Base-by-base conservation (phyloP, 2,329 filamentous ascomycete genomes). In the Fusarium sp. region DNA sequence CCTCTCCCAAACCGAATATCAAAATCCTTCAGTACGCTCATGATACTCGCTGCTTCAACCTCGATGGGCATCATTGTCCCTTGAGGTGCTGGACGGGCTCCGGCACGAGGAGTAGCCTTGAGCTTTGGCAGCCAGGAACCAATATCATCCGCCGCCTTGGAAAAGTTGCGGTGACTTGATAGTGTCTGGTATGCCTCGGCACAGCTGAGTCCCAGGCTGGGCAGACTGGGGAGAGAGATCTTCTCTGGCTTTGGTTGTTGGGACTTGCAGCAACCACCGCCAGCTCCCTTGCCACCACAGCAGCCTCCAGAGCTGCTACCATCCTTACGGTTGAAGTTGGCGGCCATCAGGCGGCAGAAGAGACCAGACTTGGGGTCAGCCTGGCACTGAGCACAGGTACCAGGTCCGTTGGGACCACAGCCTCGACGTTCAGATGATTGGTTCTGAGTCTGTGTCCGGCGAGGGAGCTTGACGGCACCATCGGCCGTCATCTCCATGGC, bases 21-120 rank as follows among this genome's bases (percentile, higher is more conserved):
- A 83, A 95, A 95, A 73, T 93, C 92, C 82, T 93, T 94, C 69
- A 95, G 83, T n/a, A 95, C 93, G 48, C 92, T 92, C 93, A 95
- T 95, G 64, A 95, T 94, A 81, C 93, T 95, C 1, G 93, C 93
- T 8, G 93, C 93, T 83, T 95, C 93, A 18, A 95, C 93, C 81
- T 95, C 93, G 77, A 95, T 91, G 1, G 93, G 91, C 48, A 88
- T 88, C 65, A 85, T 85, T 70, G 84, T 83, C 64, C 81, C 81
- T 64, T 81, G 79, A 60, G 83, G 65, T 34, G 76, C 67, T 79
- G 77, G 77, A 72, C 72, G 78, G 71, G 69, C 50, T 11, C 78
- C 76, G 5, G 70, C 76, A 54, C 83, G 81, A 3, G 87, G 88
- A 0, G 88, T 87, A 20, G 92, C 92, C 79, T 91, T 89, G 18